A percentile compares a stretch with the other conserved stretches of the same genome.
phyloP scores from a whole-genome alignment of 495 filamentous ascomycete species.

The Neurospora sp. region DNA sequence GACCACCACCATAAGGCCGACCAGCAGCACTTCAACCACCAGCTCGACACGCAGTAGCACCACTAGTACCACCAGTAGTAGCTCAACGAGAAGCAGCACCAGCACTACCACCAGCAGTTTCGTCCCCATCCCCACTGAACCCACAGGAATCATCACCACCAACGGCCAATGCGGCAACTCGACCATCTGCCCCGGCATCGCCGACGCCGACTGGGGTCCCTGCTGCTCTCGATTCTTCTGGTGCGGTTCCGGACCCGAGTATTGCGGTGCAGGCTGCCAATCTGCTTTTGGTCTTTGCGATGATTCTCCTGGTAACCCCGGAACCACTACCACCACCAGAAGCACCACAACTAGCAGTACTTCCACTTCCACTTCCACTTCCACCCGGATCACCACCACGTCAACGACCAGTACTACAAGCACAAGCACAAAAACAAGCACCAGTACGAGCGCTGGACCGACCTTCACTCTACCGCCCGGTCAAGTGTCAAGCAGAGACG shows the following conservation, averaged over 20 bases:
- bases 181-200: constrained; percentile 20
- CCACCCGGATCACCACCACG: background rate
- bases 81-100: background rate
- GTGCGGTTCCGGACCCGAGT: constrained; percentile 38
- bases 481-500: constrained; percentile 14
- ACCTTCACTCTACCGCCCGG: constrained; percentile 13
- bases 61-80: background rate
- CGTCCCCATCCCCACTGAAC: constrained; percentile 3
- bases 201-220: constrained; percentile 15
- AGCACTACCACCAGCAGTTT: background rate
- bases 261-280: constrained; percentile 45
- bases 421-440: background rate
- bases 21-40: constrained; percentile 1
- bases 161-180: constrained; percentile 27
- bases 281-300: constrained; percentile 28
- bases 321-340: too few species aligned
- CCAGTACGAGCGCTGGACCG: constrained; percentile 2
- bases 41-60: constrained; percentile 4
- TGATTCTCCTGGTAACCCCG: background rate
- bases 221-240: constrained; percentile 40
- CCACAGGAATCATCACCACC: constrained; percentile 10
- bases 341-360: background rate
- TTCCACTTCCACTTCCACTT: background rate
- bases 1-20: background rate
- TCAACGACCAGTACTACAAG: background rate